These are phyloP conservation scores for Leccinum ochraceum DNA, from an alignment of 768 basidiomycete species.

Conservation along the genomic window DNA sequence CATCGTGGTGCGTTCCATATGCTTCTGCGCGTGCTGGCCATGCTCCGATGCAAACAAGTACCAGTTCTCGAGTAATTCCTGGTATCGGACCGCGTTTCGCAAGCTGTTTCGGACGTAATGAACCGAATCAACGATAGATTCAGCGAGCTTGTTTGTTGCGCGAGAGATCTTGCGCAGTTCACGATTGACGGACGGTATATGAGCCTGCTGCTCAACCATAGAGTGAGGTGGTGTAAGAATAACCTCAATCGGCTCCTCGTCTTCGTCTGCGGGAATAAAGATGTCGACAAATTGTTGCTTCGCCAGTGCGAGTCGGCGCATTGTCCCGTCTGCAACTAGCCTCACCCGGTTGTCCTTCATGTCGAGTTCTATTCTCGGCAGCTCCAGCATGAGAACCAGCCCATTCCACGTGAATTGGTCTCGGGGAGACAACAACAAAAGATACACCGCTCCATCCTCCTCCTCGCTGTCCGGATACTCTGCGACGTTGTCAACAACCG, in stretches of 20 bases:
- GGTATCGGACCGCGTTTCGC: constrained; percentile 58
- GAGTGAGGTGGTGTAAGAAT: constrained; percentile 46
- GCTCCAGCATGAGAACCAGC: constrained; percentile 72
- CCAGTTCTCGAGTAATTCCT: constrained; percentile 92
- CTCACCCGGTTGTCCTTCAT: constrained; percentile 88
- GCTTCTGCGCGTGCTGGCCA: constrained; percentile 84
- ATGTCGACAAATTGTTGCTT: constrained; percentile 75
- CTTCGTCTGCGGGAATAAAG: constrained; percentile 64
- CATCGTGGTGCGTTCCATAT: constrained; percentile 74
- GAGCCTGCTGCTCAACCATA: constrained; percentile 82
- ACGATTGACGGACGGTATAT: constrained; percentile 84
- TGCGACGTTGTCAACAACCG: constrained; percentile 37
- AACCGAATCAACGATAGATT: constrained; percentile 91
- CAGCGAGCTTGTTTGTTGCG: constrained; percentile 85
- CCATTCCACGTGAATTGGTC: constrained; percentile 93
- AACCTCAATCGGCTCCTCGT: constrained; percentile 51
- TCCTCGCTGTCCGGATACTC: constrained; percentile 50
- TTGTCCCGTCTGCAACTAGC: constrained; percentile 87
- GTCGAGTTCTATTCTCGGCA: constrained; percentile 79
- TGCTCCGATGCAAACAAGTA: constrained; percentile 96
- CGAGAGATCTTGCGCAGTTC: constrained; percentile 91
- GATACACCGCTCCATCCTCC: constrained; percentile 65
- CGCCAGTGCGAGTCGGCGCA: constrained; percentile 68
- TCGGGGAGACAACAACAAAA: constrained; percentile 84
- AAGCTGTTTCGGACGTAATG: constrained; percentile 79